These are phyloP conservation scores for Phaeosphaeria sp. DNA, from an alignment of 2,329 filamentous ascomycete genomes.

Conservation along the genomic window DNA sequence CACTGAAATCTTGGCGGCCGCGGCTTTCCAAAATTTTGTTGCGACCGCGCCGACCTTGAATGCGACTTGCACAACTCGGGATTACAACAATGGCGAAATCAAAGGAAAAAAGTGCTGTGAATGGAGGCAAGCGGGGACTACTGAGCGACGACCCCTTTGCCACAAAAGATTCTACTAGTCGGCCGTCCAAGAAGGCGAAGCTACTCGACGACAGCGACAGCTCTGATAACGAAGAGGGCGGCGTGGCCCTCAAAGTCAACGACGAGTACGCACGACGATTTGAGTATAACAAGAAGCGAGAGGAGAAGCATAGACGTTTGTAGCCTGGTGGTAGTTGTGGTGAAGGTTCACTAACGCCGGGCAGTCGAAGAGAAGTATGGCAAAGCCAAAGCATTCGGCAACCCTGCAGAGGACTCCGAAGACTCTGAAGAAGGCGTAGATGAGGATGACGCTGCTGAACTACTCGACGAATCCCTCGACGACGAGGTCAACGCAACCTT, in stretches of 20 bases:
- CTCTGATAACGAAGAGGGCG: conserved; percentile 34
- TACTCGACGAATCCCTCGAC: conserved; percentile 86
- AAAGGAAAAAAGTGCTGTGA: conserved; percentile 32
- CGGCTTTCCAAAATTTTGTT: conserved; percentile 35
- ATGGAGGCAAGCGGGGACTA: conserved; percentile 32
- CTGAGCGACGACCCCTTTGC: conserved; percentile 21
- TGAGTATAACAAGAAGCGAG: conserved; percentile 96
- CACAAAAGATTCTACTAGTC: conserved; percentile 26
- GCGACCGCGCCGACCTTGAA: conserved; percentile 4
- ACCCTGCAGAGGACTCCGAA: conserved; percentile 60
- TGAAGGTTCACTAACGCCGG: conserved; percentile 25
- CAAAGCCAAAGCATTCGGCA: conserved; percentile 50
- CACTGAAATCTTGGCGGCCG: conserved; percentile 28
- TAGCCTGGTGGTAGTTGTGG: conserved; percentile 6
- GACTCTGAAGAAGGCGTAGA: conserved; percentile 67
- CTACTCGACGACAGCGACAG: conserved; percentile 48
- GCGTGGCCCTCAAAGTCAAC: conserved; percentile 75
- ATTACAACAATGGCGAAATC: conserved; percentile 28
- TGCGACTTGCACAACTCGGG: conserved; percentile 2
- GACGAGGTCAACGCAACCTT: conserved; percentile 86
- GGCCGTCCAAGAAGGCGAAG: conserved; percentile 44
- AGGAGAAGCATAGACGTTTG: conserved; percentile 77
- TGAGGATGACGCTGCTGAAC: conserved; percentile 88
- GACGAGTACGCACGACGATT: conserved; percentile 87
- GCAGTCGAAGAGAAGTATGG: conserved; percentile 89